Percentiles rank a stretch among this genome's conserved stretches.
Evolutionary conservation across 2,329 filamentous ascomycete genomes (phyloP).

Genomic region (Trichoderma endophyticum): DNA sequence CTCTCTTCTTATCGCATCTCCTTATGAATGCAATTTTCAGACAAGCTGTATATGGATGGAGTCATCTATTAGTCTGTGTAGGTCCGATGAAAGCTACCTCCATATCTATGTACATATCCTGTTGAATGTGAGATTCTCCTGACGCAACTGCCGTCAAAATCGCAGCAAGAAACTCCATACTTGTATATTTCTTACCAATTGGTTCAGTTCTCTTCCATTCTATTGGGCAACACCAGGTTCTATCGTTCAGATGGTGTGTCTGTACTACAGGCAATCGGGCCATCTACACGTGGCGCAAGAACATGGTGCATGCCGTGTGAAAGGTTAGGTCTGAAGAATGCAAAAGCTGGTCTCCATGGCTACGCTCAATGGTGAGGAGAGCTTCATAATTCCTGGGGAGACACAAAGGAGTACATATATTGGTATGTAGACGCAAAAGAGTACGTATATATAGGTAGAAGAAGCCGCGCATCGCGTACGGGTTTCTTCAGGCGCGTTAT

Average conservation of each 20-base stretch:
- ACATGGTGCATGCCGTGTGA: not conserved
- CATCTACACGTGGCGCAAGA: conserved; percentile 15
- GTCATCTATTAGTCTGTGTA: not conserved
- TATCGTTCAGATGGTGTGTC: not conserved
- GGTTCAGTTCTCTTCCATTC: not conserved
- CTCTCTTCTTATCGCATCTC: not conserved
- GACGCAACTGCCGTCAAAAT: not conserved
- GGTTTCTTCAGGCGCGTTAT: not conserved
- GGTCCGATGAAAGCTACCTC: not conserved
- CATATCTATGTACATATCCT: too few species aligned
- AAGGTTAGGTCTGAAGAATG: not conserved
- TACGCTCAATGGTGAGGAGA: not conserved
- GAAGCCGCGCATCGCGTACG: not conserved
- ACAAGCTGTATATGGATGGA: not conserved
- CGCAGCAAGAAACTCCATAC: not conserved
- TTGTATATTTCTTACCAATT: not conserved
- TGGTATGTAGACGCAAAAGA: not conserved
- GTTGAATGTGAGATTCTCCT: not conserved
- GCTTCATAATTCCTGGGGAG: not conserved
- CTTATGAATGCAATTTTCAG: too few species aligned
- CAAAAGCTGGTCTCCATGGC: not conserved
- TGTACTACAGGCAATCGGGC: conserved; percentile 1
- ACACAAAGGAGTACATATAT: not conserved
- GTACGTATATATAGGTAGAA: not conserved
- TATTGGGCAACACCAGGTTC: not conserved